Evolutionary conservation across 345 rosid genomes (phyloP), one percentile per base, ranked within the genome.

Genomic region (Psidium friedrichsthalianum): DNA sequence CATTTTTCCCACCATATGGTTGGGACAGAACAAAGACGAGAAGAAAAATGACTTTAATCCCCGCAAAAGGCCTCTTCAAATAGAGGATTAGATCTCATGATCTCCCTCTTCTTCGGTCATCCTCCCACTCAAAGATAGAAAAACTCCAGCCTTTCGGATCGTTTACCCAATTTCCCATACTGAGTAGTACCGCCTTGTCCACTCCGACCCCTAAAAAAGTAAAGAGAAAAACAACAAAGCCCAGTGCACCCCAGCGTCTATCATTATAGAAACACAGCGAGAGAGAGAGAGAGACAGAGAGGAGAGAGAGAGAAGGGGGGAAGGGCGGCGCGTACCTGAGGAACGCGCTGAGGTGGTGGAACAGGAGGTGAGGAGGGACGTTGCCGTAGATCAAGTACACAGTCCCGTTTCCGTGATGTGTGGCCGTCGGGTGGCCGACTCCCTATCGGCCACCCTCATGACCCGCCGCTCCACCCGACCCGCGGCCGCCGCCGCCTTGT

Each of bases 391-490:
- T 94, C 78, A 88, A 86, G 86, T 91, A 89, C 11, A 90, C 91
- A 22, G 56, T 74, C 84, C 84, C 83, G 56, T 88, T 88, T 49
- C 44, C 81, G 56, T 89, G 87, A 32, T 81, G 47, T 53, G 44
- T 42, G 84, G 51, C 15, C 18, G 82, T 56, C 85, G 53, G 84
- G 36, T 83, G 88, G 86, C 59, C 42, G 82, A 64, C 82, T 89
- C 91, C 83, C 90, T 89, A 13, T 87, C 86, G 16, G 83, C 87
- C 82, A 92, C 89, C 83, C 94, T 90, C 24, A 89, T 90, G 80
- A 90, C 92, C 85, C 91, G 89, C 52, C 95, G 91, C 61, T 90
- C 93, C 54, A 91, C 91, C 55, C 94, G 93, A 84, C 89, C 92
- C 78, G 91, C 92, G 36, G 36, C 3, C 49, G 94, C 91, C 85